These are phyloP conservation scores for Ogataea hybrid DNA, from an alignment of 1,139 yeast genomes.

Conservation along the genomic window DNA sequence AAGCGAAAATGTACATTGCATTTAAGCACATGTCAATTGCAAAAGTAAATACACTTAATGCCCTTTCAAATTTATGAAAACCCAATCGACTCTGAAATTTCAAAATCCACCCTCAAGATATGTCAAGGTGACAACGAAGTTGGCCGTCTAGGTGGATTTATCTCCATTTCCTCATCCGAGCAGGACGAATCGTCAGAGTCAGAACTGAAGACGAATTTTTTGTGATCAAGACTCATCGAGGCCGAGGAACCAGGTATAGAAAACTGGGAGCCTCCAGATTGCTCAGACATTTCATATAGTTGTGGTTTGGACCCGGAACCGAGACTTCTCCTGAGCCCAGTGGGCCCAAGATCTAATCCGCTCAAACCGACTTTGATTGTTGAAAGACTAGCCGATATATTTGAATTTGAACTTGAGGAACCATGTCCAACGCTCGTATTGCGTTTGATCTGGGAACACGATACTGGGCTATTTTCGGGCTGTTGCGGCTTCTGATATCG, in stretches of 20 bases:
- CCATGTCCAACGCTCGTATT: conserved; percentile 20
- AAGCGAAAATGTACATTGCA: too few species aligned
- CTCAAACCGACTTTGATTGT: conserved; percentile 30
- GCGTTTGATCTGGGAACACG: conserved; percentile 14
- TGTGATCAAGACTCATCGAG: conserved; percentile 7
- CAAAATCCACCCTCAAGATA: neutral
- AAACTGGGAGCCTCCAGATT: conserved; percentile 1
- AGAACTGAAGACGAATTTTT: conserved; percentile 14
- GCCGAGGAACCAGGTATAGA: conserved; percentile 7
- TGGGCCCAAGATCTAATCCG: conserved; percentile 29
- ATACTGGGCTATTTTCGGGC: too few species aligned
- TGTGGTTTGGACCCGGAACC: conserved; percentile 31
- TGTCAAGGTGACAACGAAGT: conserved; percentile 8
- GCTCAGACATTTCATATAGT: conserved; percentile 22
- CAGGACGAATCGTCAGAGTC: conserved; percentile 12
- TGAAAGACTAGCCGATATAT: conserved; percentile 18
- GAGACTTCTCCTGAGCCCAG: conserved; percentile 27
- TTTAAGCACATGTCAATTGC: neutral
- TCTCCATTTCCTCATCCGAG: conserved; percentile 17
- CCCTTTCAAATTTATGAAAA: too few species aligned
- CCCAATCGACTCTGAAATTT: too few species aligned
- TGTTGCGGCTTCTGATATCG: neutral
- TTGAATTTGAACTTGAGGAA: conserved; percentile 8
- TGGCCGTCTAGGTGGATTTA: conserved; percentile 17
- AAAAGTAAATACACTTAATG: neutral